These are phyloP conservation scores for Chlorella ohadii DNA, from an alignment of 139 green algal species.

Conservation along the genomic window DNA sequence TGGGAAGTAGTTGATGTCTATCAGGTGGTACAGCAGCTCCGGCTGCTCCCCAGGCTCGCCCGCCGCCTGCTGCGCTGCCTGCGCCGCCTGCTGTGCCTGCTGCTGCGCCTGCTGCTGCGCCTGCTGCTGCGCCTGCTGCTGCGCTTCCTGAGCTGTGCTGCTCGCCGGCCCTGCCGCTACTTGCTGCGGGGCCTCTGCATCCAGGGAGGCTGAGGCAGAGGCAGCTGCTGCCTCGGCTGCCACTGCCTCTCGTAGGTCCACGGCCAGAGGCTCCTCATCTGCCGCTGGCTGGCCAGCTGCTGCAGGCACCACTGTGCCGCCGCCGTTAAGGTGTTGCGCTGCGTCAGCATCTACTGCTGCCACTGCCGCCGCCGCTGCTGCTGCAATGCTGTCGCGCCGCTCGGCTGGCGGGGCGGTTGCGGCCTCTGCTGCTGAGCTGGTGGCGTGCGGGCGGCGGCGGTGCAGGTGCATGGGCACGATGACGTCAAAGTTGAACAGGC, in stretches of 20 bases:
- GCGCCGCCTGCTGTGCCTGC: background rate
- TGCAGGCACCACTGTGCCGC: background rate
- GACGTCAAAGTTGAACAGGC: constrained; percentile 93
- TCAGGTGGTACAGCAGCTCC: constrained; percentile 48
- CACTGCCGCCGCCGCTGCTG: background rate
- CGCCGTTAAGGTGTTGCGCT: too few species aligned
- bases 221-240: background rate
- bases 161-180: background rate
- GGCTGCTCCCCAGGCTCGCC: background rate
- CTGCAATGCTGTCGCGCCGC: background rate
- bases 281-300: background rate
- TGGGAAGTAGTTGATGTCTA: constrained; percentile 74
- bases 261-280: background rate
- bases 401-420: background rate
- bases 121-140: background rate
- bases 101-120: constrained; percentile 7
- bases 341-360: background rate
- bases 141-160: background rate
- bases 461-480: constrained; percentile 62
- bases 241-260: background rate
- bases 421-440: background rate
- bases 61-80: too few species aligned
- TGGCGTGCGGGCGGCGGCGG: constrained; percentile 8
- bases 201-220: background rate
- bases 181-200: background rate